Percentiles rank a stretch among this genome's conserved stretches.
These are phyloP conservation scores for Hansenula sp. DNA, from an alignment of 1,139 yeast genomes.

Conservation along the genomic window DNA sequence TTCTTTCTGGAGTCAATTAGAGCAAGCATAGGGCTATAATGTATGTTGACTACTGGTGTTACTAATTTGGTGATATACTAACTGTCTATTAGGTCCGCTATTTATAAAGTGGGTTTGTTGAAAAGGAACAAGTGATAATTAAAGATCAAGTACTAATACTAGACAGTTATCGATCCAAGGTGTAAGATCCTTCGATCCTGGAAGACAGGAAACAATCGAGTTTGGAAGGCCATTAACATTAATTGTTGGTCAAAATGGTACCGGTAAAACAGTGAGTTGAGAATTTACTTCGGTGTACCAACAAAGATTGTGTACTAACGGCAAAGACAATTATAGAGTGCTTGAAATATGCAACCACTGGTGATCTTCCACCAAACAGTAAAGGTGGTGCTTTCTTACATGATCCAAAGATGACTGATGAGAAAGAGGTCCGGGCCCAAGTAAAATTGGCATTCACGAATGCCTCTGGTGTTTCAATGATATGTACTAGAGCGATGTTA, in stretches of 20 bases:
- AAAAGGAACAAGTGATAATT: too few species aligned
- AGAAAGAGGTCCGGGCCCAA: slow-evolving; percentile 80
- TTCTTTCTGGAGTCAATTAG: background rate
- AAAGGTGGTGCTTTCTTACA: slow-evolving; percentile 96
- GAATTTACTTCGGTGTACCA: background rate
- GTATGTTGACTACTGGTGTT: background rate
- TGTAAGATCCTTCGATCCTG: slow-evolving; percentile 83
- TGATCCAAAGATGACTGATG: slow-evolving; percentile 81
- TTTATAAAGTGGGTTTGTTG: slow-evolving; percentile 9
- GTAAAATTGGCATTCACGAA: slow-evolving; percentile 82
- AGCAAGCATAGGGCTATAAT: too few species aligned
- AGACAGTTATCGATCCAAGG: slow-evolving; percentile 77
- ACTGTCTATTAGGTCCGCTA: slow-evolving; percentile 6
- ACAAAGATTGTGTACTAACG: background rate
- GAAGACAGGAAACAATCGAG: slow-evolving; percentile 78
- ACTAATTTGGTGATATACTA: background rate
- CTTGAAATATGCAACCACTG: slow-evolving; percentile 89
- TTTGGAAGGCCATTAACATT: slow-evolving; percentile 89
- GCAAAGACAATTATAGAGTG: slow-evolving; percentile 80
- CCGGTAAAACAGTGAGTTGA: slow-evolving; percentile 74
- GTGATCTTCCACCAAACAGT: slow-evolving; percentile 92
- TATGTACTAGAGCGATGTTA: slow-evolving; percentile 82
- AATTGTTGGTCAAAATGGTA: slow-evolving; percentile 95
- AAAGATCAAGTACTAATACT: background rate
- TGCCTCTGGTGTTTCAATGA: slow-evolving; percentile 73